These are phyloP conservation scores for Leccinum uliginosum DNA, from an alignment of 768 basidiomycete genomes.

Conservation along the genomic window DNA sequence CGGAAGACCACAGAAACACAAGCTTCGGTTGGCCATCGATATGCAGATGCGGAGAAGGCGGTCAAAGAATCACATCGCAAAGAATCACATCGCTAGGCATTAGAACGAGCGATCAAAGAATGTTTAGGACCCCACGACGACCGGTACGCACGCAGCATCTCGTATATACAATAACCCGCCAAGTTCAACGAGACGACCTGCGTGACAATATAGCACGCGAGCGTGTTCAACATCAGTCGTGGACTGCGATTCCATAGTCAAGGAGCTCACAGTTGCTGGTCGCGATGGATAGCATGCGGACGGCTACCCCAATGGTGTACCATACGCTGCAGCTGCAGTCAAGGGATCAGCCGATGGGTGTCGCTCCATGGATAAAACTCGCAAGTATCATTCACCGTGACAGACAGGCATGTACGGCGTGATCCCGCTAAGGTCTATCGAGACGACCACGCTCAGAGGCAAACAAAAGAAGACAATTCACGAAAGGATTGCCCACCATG, in stretches of 20 bases:
- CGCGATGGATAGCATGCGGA: conserved; percentile 33
- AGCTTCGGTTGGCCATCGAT: conserved; percentile 17
- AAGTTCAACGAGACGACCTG: conserved; percentile 23
- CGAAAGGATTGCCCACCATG: conserved; percentile 23
- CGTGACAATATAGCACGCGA: conserved; percentile 28
- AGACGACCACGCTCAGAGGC: too few species aligned
- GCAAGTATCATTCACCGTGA: conserved; percentile 22
- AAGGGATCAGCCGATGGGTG: background rate
- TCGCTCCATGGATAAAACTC: background rate
- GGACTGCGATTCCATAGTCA: conserved; percentile 32
- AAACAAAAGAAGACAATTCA: background rate
- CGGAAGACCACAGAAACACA: conserved; percentile 25
- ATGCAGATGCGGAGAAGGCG: conserved; percentile 18
- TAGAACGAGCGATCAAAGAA: background rate
- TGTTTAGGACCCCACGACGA: background rate
- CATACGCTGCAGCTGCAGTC: conserved; percentile 22
- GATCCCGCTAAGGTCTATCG: conserved; percentile 24
- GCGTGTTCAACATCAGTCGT: conserved; percentile 26
- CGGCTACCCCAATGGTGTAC: conserved; percentile 12
- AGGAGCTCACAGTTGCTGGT: too few species aligned
- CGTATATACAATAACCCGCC: conserved; percentile 22
- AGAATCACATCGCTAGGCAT: conserved; percentile 12
- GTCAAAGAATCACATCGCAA: conserved; percentile 13
- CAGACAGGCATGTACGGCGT: conserved; percentile 10
- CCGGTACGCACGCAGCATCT: conserved; percentile 25